Conservation (phyloP, 2,329 filamentous ascomycete species). For the Venturia carpophila region DNA sequence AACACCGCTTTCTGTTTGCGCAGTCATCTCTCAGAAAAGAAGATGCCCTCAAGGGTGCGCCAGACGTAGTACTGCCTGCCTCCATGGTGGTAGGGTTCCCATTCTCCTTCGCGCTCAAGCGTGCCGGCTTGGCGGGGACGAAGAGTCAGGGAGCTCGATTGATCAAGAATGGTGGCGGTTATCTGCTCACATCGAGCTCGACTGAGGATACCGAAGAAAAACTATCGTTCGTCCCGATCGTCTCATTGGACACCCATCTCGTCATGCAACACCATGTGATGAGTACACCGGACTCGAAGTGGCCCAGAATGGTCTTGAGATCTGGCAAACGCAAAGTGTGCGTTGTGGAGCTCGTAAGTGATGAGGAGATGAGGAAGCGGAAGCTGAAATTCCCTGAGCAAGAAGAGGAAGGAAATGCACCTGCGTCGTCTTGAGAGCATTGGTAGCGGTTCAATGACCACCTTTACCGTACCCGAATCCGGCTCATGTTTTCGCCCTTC, state of each 20-base stretch:
- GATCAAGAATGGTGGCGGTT: slow-evolving; percentile 28
- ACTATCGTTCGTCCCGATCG: neutral
- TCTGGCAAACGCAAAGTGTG: neutral
- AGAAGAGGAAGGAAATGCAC: neutral
- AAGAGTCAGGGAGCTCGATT: slow-evolving; percentile 27
- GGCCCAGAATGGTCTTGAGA: neutral
- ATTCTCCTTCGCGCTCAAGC: slow-evolving; percentile 27
- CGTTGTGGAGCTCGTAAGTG: neutral
- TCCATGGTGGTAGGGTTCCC: slow-evolving; percentile 25
- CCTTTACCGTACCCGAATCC: too few species aligned
- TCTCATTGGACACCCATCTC: neutral
- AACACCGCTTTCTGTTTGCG: slow-evolving; percentile 45
- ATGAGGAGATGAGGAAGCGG: neutral
- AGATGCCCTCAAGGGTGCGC: neutral
- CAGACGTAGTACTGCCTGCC: slow-evolving; percentile 20
- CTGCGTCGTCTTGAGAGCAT: too few species aligned
- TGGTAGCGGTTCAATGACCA: too few species aligned
- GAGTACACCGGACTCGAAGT: neutral
- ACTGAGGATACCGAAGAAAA: neutral
- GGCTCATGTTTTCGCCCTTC: too few species aligned
- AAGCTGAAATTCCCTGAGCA: neutral
- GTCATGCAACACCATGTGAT: neutral
- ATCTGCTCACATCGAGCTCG: slow-evolving; percentile 21
- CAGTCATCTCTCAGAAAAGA: slow-evolving; percentile 19
- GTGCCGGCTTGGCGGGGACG: slow-evolving; percentile 27